Base-by-base conservation (phyloP, 2,329 filamentous ascomycete species). In the Ramularia collo-cygni region DNA sequence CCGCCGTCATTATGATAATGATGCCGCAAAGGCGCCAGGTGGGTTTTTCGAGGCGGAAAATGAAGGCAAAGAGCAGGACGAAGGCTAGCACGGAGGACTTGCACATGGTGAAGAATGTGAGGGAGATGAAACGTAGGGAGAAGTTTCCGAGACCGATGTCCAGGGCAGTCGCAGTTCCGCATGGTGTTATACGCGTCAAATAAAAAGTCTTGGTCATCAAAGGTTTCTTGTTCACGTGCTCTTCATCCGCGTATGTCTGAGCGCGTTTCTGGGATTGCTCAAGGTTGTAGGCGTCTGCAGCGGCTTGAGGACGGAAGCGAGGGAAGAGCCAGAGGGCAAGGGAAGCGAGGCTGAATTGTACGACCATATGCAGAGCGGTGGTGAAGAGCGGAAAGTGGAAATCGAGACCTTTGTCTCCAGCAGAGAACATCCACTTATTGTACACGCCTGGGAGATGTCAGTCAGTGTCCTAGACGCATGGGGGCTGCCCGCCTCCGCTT, bases 391-490 rank as follows among this genome's bases (percentile, higher is more conserved):
- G 92, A 57, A 92, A 96, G 37, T 85, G 81, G 62, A 98, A 98
- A 64, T 95, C 83, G 53, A 93, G 77, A 3, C 31, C 31, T 5
- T 33, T 33, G 51, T 83, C 79, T 52, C 83, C 76, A 46, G 82
- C 76, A 57, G 85, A 85, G 67, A 98, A 96, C 90, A 98, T 96
- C 92, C 92, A 96, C 69, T 95, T 96, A 75, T 98, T 98, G 72
- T 96, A 98, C 83, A 95, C 75, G 46, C 88, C n/a, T n/a, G n/a
- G n/a, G n/a, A n/a, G n/a, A n/a, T n/a, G n/a, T n/a, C n/a, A n/a
- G n/a, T n/a, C n/a, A n/a, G n/a, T n/a, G n/a, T n/a, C n/a, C n/a
- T n/a, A n/a, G n/a, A n/a, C n/a, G n/a, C n/a, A n/a, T n/a, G n/a
- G n/a, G n/a, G n/a, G n/a, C n/a, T n/a, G n/a, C n/a, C n/a, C n/a